Percentiles rank a stretch among this genome's conserved stretches.
These are phyloP conservation scores for Entomortierella chlamydospora DNA, from an alignment of 192 early-diverging fungal genomes.

Conservation along the genomic window DNA sequence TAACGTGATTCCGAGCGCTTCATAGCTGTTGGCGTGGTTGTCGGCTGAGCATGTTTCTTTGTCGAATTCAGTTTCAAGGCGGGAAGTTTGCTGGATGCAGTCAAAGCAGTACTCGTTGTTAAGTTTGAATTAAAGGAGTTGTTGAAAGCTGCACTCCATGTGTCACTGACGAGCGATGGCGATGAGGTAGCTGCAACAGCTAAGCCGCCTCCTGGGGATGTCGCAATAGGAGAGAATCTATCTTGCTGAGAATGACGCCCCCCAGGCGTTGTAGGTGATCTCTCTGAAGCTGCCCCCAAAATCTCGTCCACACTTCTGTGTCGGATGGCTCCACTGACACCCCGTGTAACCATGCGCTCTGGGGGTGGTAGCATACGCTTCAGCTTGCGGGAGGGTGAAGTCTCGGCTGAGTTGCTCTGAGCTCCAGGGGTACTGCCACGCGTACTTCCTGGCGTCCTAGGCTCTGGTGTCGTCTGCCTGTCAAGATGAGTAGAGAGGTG, in stretches of 20 bases:
- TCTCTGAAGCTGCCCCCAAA: slow-evolving; percentile 48
- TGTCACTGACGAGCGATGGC: slow-evolving; percentile 7
- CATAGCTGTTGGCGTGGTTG: slow-evolving; percentile 40
- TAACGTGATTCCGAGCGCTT: slow-evolving; percentile 42
- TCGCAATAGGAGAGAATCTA: slow-evolving; percentile 20
- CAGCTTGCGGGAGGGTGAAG: slow-evolving; percentile 51
- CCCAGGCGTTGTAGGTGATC: slow-evolving; percentile 35
- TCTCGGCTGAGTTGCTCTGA: slow-evolving; percentile 42
- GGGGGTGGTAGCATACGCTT: slow-evolving; percentile 62
- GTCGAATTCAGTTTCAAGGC: slow-evolving; percentile 22
- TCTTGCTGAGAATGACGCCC: slow-evolving; percentile 17
- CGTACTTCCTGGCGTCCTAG: slow-evolving; percentile 51
- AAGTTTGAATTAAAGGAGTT: neutral
- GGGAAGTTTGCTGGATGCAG: neutral
- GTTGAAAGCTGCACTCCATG: slow-evolving; percentile 4
- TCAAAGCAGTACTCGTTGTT: neutral
- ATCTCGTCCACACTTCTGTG: slow-evolving; percentile 70
- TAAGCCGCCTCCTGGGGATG: slow-evolving; percentile 7
- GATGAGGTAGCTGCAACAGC: slow-evolving; percentile 13
- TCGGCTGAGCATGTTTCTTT: slow-evolving; percentile 44
- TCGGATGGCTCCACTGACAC: slow-evolving; percentile 68
- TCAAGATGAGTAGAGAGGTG: slow-evolving; percentile 1
- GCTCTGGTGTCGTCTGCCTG: slow-evolving; percentile 47
- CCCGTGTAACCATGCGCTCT: slow-evolving; percentile 69
- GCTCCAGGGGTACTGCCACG: slow-evolving; percentile 46